Percentiles rank a stretch among this genome's conserved stretches.
Evolutionary conservation across 768 basidiomycete genomes (phyloP).

Genomic region (Cystobasidiopsis lactophilus): DNA sequence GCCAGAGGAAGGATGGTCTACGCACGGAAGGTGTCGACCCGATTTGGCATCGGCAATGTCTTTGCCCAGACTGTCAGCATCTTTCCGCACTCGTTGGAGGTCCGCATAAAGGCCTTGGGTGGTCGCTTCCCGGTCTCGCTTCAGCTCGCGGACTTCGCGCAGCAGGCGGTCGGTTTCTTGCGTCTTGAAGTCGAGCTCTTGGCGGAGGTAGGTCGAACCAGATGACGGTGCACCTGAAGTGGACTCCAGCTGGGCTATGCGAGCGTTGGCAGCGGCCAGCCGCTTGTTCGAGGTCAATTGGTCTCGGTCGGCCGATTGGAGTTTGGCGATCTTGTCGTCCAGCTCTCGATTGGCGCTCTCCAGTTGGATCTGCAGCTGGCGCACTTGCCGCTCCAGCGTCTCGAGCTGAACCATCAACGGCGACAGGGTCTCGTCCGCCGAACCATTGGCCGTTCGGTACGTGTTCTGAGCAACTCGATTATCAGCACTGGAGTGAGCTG

Average conservation of each 20-base stretch:
- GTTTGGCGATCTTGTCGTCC: slow-evolving; percentile 66
- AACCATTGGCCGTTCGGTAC: slow-evolving; percentile 31
- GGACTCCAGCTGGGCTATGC: slow-evolving; percentile 15
- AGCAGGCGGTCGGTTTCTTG: slow-evolving; percentile 34
- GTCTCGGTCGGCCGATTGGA: slow-evolving; percentile 40
- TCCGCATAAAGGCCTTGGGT: slow-evolving; percentile 52
- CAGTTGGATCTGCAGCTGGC: slow-evolving; percentile 29
- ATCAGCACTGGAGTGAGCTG: neutral
- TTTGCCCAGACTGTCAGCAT: slow-evolving; percentile 54
- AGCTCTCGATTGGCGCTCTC: slow-evolving; percentile 61
- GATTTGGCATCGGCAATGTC: slow-evolving; percentile 37
- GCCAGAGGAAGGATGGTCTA: slow-evolving; percentile 26
- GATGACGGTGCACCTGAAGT: slow-evolving; percentile 1
- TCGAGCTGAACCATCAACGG: slow-evolving; percentile 51
- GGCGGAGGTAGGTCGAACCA: slow-evolving; percentile 25
- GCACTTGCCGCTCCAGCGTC: slow-evolving; percentile 37
- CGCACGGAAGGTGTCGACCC: neutral
- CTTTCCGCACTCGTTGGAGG: slow-evolving; percentile 46
- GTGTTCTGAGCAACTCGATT: slow-evolving; percentile 23
- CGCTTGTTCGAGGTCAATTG: slow-evolving; percentile 12
- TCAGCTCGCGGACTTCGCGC: neutral
- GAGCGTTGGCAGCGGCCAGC: slow-evolving; percentile 11
- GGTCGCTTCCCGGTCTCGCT: slow-evolving; percentile 36
- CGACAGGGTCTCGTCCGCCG: slow-evolving; percentile 33
- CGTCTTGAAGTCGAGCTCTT: slow-evolving; percentile 41